phyloP scores from a whole-genome alignment of 257 asterid species.

The Eucommia ulmoides region DNA sequence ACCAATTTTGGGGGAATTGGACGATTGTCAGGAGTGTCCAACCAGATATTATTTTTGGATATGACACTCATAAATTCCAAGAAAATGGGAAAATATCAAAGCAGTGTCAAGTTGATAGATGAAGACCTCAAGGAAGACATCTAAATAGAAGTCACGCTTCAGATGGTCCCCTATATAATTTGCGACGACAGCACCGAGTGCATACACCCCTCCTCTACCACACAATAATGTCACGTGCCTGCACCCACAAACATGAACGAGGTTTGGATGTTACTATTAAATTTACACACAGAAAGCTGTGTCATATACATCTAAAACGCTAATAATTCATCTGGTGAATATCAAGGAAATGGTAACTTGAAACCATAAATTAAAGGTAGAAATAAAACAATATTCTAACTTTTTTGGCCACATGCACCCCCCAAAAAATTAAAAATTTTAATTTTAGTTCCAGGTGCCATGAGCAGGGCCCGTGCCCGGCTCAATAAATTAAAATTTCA shows the following conservation, averaged over 20 bases:
- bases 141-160: constrained; percentile 31
- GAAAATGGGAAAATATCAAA: no score
- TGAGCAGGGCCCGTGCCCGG: no score
- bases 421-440: no score
- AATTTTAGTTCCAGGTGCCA: no score
- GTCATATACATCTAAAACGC: background rate
- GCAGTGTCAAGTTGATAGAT: background rate
- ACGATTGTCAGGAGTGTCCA: no score
- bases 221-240: constrained; percentile 60
- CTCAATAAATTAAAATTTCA: no score
- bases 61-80: no score
- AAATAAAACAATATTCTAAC: no score
- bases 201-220: constrained; percentile 61
- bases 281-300: background rate
- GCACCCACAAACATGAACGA: constrained; percentile 1
- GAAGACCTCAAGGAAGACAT: constrained; percentile 44
- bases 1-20: no score
- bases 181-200: constrained; percentile 53
- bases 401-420: no score
- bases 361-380: background rate
- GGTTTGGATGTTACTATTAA: no score
- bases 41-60: no score
- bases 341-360: background rate
- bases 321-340: background rate
- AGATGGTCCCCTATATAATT: constrained; percentile 35